These are phyloP conservation scores for Apiospora saccharicola DNA, from an alignment of 2,329 filamentous ascomycete species.

Conservation along the genomic window DNA sequence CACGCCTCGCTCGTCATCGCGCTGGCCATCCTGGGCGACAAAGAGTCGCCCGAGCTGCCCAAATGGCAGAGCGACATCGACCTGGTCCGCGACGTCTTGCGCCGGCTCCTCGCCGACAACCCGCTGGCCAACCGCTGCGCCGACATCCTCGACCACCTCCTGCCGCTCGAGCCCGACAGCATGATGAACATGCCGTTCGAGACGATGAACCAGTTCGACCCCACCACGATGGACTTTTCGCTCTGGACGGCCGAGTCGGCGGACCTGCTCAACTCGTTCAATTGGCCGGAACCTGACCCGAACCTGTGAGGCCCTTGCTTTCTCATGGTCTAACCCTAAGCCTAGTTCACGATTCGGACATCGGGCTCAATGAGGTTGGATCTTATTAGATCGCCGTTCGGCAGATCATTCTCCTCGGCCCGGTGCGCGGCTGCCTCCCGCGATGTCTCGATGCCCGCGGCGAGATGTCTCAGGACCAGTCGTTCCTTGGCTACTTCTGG, in stretches of 20 bases:
- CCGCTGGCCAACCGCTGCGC: constrained; percentile 39
- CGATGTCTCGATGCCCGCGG: constrained; percentile 39
- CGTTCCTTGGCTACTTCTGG: constrained; percentile 34
- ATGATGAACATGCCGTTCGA: constrained; percentile 26
- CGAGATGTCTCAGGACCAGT: constrained; percentile 37
- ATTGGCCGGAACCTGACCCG: constrained; percentile 33
- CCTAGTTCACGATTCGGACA: constrained; percentile 37
- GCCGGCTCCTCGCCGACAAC: constrained; percentile 35
- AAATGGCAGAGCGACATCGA: constrained; percentile 41
- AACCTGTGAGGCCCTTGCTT: constrained; percentile 26
- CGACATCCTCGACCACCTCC: constrained; percentile 38
- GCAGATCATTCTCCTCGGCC: constrained; percentile 41
- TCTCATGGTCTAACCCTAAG: neutral
- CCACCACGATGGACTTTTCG: constrained; percentile 37
- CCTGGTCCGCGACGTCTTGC: constrained; percentile 36
- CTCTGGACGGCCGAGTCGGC: constrained; percentile 34
- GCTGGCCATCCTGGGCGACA: constrained; percentile 39
- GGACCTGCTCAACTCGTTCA: constrained; percentile 35
- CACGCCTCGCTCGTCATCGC: constrained; percentile 42
- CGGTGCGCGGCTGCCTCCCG: constrained; percentile 35
- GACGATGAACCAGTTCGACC: constrained; percentile 32
- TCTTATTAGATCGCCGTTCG: constrained; percentile 40
- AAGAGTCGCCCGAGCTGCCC: constrained; percentile 36
- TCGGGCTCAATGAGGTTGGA: constrained; percentile 36
- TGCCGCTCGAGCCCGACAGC: constrained; percentile 29